Conservation (phyloP, 495 filamentous ascomycete genomes). For the Sabuloglossum arenarium region DNA sequence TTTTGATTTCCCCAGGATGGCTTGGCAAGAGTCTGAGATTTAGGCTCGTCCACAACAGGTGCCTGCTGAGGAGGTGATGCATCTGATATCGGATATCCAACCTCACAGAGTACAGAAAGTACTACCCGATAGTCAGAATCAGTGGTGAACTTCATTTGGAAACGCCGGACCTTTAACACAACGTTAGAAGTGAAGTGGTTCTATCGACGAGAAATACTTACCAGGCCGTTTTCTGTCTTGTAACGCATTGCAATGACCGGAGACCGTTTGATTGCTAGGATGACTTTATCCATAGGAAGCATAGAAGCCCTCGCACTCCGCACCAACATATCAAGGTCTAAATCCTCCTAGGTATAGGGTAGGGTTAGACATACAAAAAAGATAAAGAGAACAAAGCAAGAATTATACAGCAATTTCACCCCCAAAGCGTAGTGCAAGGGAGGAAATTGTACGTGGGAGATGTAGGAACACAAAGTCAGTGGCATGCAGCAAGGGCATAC, state of each 20-base stretch:
- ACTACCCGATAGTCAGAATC: background rate
- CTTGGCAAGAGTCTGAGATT: background rate
- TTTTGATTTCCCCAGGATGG: background rate
- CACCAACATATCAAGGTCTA: background rate
- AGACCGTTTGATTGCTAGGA: slow-evolving; percentile 9
- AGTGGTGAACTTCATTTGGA: slow-evolving; percentile 3
- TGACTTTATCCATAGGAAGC: background rate
- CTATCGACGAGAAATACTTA: background rate
- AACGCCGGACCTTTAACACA: background rate
- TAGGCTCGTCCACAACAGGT: background rate
- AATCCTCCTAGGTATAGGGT: background rate
- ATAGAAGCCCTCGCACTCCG: background rate
- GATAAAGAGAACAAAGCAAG: background rate
- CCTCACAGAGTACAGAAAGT: background rate
- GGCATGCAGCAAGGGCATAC: slow-evolving; percentile 11
- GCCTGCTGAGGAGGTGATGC: background rate
- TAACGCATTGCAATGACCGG: slow-evolving; percentile 17
- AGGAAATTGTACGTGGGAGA: background rate
- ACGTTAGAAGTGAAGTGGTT: background rate
- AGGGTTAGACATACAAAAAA: background rate
- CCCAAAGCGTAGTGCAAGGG: background rate
- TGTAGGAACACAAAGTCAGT: background rate
- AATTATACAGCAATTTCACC: slow-evolving; percentile 10
- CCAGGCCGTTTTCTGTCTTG: slow-evolving; percentile 8
- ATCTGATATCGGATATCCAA: background rate